These are phyloP conservation scores for Craterostigma plantagineum DNA, from an alignment of 257 asterid species.

Conservation along the genomic window DNA sequence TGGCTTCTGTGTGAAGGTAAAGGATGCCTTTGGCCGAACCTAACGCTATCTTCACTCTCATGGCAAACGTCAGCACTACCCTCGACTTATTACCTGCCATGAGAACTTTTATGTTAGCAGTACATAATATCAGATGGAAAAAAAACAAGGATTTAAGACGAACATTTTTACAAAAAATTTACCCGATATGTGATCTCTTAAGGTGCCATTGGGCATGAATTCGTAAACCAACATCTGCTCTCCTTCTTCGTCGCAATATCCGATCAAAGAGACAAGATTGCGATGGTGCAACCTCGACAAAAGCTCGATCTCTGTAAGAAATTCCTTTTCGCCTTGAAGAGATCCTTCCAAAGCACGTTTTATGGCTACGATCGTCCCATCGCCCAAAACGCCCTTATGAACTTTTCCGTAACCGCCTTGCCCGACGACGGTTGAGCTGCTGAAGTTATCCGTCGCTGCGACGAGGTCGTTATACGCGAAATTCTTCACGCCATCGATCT, in stretches of 20 bases:
- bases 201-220: constrained; percentile 75
- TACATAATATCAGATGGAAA: too few species aligned
- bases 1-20: constrained; percentile 89
- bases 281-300: constrained; percentile 87
- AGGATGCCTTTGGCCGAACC: constrained; percentile 87
- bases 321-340: constrained; percentile 87
- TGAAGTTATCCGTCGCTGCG: constrained; percentile 46
- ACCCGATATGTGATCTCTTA: constrained; percentile 92
- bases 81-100: constrained; percentile 39
- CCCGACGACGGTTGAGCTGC: constrained; percentile 48
- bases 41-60: constrained; percentile 57
- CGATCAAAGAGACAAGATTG: constrained; percentile 70
- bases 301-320: constrained; percentile 80
- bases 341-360: constrained; percentile 94
- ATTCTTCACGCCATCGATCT: constrained; percentile 72
- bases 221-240: constrained; percentile 98
- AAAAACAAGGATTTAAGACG: too few species aligned
- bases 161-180: constrained; percentile 5
- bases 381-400: constrained; percentile 63
- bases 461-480: constrained; percentile 54
- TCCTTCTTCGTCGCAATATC: constrained; percentile 86
- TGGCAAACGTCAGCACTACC: constrained; percentile 39
- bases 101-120: not conserved
- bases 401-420: constrained; percentile 95
- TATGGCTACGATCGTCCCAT: constrained; percentile 79